Conservation (phyloP, 208 protist genomes). For the Leishmania arabica region DNA sequence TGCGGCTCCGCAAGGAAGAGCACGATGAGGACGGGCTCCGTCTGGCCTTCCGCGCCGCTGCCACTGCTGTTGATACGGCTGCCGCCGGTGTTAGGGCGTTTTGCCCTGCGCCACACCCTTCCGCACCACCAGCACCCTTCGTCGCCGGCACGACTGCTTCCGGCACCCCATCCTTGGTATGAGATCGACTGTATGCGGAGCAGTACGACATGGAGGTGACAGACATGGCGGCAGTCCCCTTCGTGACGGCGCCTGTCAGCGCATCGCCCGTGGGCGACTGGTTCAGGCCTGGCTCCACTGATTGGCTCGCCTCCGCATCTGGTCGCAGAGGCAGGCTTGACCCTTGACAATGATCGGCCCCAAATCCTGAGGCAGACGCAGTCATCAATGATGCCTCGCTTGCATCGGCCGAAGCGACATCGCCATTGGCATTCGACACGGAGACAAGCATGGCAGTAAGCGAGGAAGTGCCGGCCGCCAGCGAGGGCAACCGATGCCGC, state of each 20-base stretch:
- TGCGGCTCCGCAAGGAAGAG: slow-evolving; percentile 33
- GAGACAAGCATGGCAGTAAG: background rate
- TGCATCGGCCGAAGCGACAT: background rate
- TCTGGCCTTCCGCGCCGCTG: slow-evolving; percentile 1
- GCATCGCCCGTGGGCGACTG: too few species aligned
- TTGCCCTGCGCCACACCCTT: background rate
- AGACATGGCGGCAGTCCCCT: background rate
- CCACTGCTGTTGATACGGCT: background rate
- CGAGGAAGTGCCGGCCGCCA: background rate
- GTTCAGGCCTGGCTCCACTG: background rate
- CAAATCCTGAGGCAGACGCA: background rate
- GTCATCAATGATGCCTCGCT: background rate
- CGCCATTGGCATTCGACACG: background rate
- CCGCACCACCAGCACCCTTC: background rate
- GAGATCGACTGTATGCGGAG: slow-evolving; percentile 19
- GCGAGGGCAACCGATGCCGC: background rate
- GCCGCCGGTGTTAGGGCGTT: background rate
- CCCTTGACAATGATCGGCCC: background rate
- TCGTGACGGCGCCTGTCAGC: background rate
- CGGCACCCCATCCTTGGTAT: background rate
- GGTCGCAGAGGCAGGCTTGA: background rate
- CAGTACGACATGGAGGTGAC: slow-evolving; percentile 16
- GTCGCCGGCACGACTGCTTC: background rate
- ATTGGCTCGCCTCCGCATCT: slow-evolving; percentile 12
- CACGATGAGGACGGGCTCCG: slow-evolving; percentile 23